Evolutionary conservation across 345 rosid species (phyloP), one percentile per base, ranked within the genome.

Genomic region (Salix koriyanagi): DNA sequence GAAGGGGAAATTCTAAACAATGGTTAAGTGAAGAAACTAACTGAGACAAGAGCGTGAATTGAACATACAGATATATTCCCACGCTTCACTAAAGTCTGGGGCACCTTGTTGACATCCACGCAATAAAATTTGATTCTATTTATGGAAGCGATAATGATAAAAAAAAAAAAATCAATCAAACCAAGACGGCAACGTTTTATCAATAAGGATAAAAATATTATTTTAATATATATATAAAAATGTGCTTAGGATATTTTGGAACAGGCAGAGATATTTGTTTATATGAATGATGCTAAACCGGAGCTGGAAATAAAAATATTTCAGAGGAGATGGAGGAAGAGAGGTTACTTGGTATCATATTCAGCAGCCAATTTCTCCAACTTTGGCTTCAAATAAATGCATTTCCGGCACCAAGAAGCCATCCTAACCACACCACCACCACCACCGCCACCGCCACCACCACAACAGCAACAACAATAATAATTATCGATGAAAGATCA

Each of bases 371-470:
- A 70, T 83, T 92, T 95, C 89, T 93, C 97, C 83, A 95, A 79
- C 82, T 91, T 95, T 1, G 99, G 99, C 86, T 90, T 93, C 89
- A 95, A 81, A 83, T 88, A 95, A 48, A 95, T 95, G 84, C 99
- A 95, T 87, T 95, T 95, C 67, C 99, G 85, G 84, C 97, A 95
- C 99, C 99, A 95, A 54, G 89, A 54, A 80, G 97, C 99, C 97
- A 95, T 95, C 97, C 97, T 94, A 80, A 19, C 50, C 73, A 73
- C 54, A 30, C 30, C 30, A 30, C 32, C 32, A 30, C 32, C 32
- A 30, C 32, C 32, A 0, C 32, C 32, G 2, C 30, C 30, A 0
- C 30, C 2, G 0, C 30, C 0, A 0, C 30, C 2, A 2, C 30
- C 2, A 2, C 32, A 30, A 0, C 32, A 30, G 2, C 32, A 32